Percentiles rank a stretch among this genome's conserved stretches.
Conservation (phyloP, 2,329 filamentous ascomycete genomes). For the Lasiodiplodia sp. region DNA sequence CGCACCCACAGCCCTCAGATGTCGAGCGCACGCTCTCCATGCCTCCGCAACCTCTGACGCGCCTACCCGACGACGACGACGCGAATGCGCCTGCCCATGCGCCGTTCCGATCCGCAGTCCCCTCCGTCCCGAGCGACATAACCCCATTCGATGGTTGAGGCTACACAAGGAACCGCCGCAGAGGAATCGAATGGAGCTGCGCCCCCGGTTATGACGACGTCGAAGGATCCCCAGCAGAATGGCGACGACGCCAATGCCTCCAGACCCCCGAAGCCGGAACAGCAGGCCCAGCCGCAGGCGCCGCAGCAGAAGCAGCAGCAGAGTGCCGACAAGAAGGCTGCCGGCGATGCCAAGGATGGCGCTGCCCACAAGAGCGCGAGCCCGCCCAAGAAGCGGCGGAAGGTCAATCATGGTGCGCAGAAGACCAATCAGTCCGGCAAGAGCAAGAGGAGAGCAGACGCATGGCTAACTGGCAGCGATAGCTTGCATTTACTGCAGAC, state of each 20-base stretch:
- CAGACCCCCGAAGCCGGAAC: conserved; percentile 36
- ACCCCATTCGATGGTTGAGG: conserved; percentile 48
- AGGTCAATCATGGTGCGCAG: conserved; percentile 60
- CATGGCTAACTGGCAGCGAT: conserved; percentile 27
- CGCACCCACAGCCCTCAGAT: conserved; percentile 6
- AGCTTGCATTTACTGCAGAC: conserved; percentile 62
- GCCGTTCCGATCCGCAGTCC: conserved; percentile 35
- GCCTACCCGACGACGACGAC: conserved; percentile 26
- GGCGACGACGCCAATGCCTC: conserved; percentile 38
- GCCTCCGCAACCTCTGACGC: conserved; percentile 28
- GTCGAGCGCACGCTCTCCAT: conserved; percentile 26
- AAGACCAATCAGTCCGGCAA: neutral
- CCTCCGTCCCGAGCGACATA: conserved; percentile 30
- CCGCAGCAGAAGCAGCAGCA: conserved; percentile 11
- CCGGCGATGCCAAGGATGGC: conserved; percentile 10
- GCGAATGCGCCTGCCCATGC: conserved; percentile 30
- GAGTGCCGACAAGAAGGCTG: conserved; percentile 4
- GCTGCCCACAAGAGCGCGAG: conserved; percentile 32
- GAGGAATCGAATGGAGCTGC: conserved; percentile 44
- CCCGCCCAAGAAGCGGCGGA: conserved; percentile 57
- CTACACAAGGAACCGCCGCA: conserved; percentile 40
- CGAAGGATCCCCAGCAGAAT: conserved; percentile 41
- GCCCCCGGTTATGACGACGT: conserved; percentile 43
- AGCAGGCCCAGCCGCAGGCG: conserved; percentile 1
- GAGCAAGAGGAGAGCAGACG: conserved; percentile 1